Conservation (phyloP, 129 eudicot genomes). For the Artemisia tridentata region DNA sequence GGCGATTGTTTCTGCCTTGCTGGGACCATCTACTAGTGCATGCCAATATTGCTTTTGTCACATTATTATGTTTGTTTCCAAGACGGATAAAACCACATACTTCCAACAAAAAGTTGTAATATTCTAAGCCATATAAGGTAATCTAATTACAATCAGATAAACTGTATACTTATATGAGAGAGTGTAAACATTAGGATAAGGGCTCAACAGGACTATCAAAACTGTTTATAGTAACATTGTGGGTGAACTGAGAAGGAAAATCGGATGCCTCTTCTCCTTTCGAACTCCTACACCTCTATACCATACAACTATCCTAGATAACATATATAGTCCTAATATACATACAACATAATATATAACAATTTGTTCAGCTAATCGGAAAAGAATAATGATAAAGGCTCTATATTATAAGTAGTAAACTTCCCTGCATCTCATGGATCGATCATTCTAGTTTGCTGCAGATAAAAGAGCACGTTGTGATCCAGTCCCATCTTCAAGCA, state of each 20-base stretch:
- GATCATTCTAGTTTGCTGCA: conserved; percentile 44
- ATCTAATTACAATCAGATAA: background rate
- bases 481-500: conserved; percentile 59
- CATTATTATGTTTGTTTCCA: no score
- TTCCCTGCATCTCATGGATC: conserved; percentile 17
- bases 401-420: background rate
- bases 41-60: no score
- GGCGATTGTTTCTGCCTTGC: no score
- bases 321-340: conserved; percentile 12
- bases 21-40: no score
- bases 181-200: no score
- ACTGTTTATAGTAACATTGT: background rate
- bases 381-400: background rate
- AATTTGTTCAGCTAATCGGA: background rate
- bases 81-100: no score
- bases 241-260: conserved; percentile 32
- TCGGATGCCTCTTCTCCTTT: conserved; percentile 31
- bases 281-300: conserved; percentile 24
- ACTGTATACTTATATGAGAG: background rate
- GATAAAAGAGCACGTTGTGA: conserved; percentile 48
- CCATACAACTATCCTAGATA: conserved; percentile 21
- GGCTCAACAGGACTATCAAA: conserved; percentile 17
- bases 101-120: no score
- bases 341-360: conserved; percentile 15
- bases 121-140: background rate